phyloP scores from a whole-genome alignment of 2,329 filamentous ascomycete genomes.

The Botrytis pseudocinerea region DNA sequence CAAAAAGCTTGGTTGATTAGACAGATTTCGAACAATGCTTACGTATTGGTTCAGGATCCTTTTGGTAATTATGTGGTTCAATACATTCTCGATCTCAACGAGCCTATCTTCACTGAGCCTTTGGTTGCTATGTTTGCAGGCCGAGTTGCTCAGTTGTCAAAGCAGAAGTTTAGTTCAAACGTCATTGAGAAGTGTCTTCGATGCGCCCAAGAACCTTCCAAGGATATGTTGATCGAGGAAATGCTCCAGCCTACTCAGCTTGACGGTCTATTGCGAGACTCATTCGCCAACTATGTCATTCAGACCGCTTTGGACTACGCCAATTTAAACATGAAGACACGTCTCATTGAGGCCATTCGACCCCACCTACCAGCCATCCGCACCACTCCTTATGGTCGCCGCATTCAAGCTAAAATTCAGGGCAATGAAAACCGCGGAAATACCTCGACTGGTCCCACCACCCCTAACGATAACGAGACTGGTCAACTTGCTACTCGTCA shows the following conservation, averaged over 20 bases:
- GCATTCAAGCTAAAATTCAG: constrained; percentile 86
- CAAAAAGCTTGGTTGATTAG: constrained; percentile 86
- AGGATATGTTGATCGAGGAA: constrained; percentile 82
- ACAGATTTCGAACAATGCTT: constrained; percentile 86
- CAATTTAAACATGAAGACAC: constrained; percentile 69
- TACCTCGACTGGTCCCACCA: constrained; percentile 38
- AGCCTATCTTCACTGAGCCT: constrained; percentile 83
- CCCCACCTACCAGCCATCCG: constrained; percentile 83
- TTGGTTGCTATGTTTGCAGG: constrained; percentile 79
- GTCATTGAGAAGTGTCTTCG: constrained; percentile 96
- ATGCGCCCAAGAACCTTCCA: constrained; percentile 72
- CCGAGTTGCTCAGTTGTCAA: constrained; percentile 71
- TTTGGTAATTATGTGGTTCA: constrained; percentile 99
- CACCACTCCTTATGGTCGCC: constrained; percentile 89
- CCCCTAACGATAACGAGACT: constrained; percentile 35
- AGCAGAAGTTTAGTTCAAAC: constrained; percentile 99
- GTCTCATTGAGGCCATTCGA: constrained; percentile 80
- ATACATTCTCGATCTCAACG: constrained; percentile 94
- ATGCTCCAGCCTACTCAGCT: constrained; percentile 76
- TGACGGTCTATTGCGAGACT: constrained; percentile 85
- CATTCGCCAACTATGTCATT: constrained; percentile 96
- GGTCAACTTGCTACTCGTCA: constrained; percentile 38
- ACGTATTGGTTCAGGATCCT: constrained; percentile 87
- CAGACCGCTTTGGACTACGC: constrained; percentile 92
- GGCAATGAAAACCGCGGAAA: constrained; percentile 50